Evolutionary conservation across 768 basidiomycete genomes (phyloP).

Genomic region (Suillus luteus): DNA sequence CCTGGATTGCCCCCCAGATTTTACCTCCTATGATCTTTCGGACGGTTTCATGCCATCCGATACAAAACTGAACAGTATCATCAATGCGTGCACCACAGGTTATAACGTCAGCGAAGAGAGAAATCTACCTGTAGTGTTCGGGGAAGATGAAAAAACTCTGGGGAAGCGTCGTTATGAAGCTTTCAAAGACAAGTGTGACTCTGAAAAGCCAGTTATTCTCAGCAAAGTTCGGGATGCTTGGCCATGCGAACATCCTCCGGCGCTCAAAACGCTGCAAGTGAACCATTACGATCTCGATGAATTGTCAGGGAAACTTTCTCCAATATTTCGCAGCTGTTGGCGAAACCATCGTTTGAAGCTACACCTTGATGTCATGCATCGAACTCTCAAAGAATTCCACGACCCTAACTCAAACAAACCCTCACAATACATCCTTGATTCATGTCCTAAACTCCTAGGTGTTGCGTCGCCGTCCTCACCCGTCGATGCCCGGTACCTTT

Average conservation of each 20-base stretch:
- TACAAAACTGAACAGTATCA: not conserved
- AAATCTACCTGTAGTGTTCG: not conserved
- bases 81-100: not conserved
- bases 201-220: slow-evolving; percentile 12
- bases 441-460: not conserved
- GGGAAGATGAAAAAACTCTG: slow-evolving; percentile 9
- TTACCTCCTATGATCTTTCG: slow-evolving; percentile 16
- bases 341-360: slow-evolving; percentile 19
- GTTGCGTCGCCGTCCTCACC: not conserved
- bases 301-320: slow-evolving; percentile 3
- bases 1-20: slow-evolving; percentile 20
- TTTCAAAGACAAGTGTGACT: slow-evolving; percentile 13
- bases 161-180: slow-evolving; percentile 12
- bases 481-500: slow-evolving; percentile 5
- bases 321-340: slow-evolving; percentile 21
- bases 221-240: slow-evolving; percentile 15
- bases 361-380: slow-evolving; percentile 19
- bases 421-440: slow-evolving; percentile 14
- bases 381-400: slow-evolving; percentile 4
- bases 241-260: slow-evolving; percentile 22
- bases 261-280: not conserved
- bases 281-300: slow-evolving; percentile 10
- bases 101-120: slow-evolving; percentile 23
- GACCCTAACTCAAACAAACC: not conserved
- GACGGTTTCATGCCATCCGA: slow-evolving; percentile 14